Evolutionary conservation across 2,329 filamentous ascomycete species (phyloP).

Genomic region (Chaetomium strumarium): DNA sequence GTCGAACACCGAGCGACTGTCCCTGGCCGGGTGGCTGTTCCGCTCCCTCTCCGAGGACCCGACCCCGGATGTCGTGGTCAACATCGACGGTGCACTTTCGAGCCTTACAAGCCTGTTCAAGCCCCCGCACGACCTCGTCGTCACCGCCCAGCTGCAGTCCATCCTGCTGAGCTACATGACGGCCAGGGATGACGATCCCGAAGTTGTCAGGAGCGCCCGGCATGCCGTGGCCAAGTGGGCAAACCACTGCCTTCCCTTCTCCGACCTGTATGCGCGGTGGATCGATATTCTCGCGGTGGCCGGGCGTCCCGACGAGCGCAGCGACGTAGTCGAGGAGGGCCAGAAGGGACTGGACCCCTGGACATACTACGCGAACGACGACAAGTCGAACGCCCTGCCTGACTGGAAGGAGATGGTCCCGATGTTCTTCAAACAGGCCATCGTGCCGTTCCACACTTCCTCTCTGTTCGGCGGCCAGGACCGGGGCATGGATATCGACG

Average conservation of each 20-base stretch:
- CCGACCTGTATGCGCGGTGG: constrained; percentile 75
- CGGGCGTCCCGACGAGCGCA: constrained; percentile 59
- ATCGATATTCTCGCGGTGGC: constrained; percentile 78
- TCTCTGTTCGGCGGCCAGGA: constrained; percentile 23
- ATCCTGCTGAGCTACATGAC: constrained; percentile 66
- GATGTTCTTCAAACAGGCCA: constrained; percentile 42
- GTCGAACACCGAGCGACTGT: constrained; percentile 46
- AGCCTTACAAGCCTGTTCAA: constrained; percentile 54
- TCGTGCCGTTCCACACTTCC: constrained; percentile 24
- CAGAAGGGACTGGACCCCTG: constrained; percentile 74
- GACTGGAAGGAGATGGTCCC: constrained; percentile 47
- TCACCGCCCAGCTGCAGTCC: constrained; percentile 35
- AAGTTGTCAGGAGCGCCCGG: constrained; percentile 65
- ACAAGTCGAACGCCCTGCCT: constrained; percentile 37
- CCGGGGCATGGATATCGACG: constrained; percentile 35
- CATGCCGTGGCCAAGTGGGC: constrained; percentile 84
- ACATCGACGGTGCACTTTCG: constrained; percentile 83
- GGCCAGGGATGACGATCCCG: constrained; percentile 40
- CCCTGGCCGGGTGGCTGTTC: constrained; percentile 70
- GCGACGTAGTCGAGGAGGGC: constrained; percentile 85
- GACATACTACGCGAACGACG: constrained; percentile 43
- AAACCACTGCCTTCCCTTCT: constrained; percentile 78
- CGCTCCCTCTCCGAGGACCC: constrained; percentile 74
- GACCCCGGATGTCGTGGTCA: constrained; percentile 69
- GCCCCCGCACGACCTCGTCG: constrained; percentile 23